phyloP scores from a whole-genome alignment of 192 early-diverging fungal genomes.

The Umbelopsis vinacea region DNA sequence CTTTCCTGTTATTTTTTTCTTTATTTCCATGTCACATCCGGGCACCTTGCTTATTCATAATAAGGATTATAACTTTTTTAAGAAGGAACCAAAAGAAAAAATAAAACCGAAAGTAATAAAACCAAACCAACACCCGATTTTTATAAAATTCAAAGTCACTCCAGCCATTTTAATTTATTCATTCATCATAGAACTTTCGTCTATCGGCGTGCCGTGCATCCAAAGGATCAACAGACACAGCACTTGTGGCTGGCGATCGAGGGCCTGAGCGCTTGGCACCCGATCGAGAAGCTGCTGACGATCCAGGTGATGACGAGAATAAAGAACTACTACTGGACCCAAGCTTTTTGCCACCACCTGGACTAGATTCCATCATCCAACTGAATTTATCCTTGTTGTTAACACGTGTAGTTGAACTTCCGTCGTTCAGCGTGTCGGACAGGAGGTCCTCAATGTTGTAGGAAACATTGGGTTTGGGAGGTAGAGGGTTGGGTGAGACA shows the following conservation, averaged over 20 bases:
- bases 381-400: constrained; percentile 27
- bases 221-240: constrained; percentile 28
- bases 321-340: not conserved
- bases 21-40: not conserved
- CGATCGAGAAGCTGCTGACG: not conserved
- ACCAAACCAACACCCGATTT: not conserved
- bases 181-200: constrained; percentile 24
- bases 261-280: not conserved
- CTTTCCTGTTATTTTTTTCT: constrained; percentile 8
- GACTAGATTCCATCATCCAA: constrained; percentile 28
- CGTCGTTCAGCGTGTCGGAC: constrained; percentile 19
- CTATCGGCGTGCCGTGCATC: constrained; percentile 40
- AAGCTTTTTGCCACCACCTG: not conserved
- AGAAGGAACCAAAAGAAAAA: constrained; percentile 1
- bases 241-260: not conserved
- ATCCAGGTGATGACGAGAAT: constrained; percentile 5
- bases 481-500: constrained; percentile 27
- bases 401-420: not conserved
- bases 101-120: constrained; percentile 24
- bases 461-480: constrained; percentile 28
- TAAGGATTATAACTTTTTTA: not conserved
- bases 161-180: not conserved
- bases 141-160: not conserved
- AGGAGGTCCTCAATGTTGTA: constrained; percentile 41
- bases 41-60: constrained; percentile 6